These are phyloP conservation scores for Pichia sporocuriosa DNA, from an alignment of 805 yeast genomes.

Conservation along the genomic window DNA sequence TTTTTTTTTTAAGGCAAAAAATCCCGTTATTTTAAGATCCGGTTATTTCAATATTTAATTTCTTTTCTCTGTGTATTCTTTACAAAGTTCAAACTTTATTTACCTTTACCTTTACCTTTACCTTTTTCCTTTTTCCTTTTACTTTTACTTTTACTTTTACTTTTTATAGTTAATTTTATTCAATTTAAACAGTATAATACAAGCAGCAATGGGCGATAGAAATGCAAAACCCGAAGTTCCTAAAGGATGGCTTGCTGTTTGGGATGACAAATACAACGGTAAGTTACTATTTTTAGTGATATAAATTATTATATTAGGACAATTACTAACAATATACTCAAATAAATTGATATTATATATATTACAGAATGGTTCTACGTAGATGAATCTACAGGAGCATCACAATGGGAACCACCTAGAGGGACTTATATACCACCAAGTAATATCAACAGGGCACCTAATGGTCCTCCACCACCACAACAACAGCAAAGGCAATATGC, in stretches of 20 bases:
- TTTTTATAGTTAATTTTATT: not conserved
- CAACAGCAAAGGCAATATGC: constrained; percentile 2
- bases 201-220: constrained; percentile 21
- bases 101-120: too few species aligned
- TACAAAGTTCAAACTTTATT: too few species aligned
- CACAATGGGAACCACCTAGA: constrained; percentile 87
- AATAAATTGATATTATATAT: not conserved
- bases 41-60: too few species aligned
- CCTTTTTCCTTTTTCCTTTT: too few species aligned
- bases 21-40: too few species aligned
- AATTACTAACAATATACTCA: constrained; percentile 5
- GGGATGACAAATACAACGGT: constrained; percentile 54
- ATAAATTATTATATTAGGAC: not conserved
- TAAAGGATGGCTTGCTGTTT: constrained; percentile 62
- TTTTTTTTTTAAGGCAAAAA: too few species aligned
- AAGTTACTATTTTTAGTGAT: constrained; percentile 5
- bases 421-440: constrained; percentile 43
- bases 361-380: constrained; percentile 64
- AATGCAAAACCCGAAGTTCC: constrained; percentile 25
- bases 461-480: constrained; percentile 10
- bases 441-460: constrained; percentile 34
- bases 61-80: too few species aligned
- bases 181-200: not conserved
- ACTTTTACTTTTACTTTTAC: too few species aligned
- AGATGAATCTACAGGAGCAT: constrained; percentile 58